Conservation (phyloP, 2,329 filamentous ascomycete species). For the Fusarium agapanthi region DNA sequence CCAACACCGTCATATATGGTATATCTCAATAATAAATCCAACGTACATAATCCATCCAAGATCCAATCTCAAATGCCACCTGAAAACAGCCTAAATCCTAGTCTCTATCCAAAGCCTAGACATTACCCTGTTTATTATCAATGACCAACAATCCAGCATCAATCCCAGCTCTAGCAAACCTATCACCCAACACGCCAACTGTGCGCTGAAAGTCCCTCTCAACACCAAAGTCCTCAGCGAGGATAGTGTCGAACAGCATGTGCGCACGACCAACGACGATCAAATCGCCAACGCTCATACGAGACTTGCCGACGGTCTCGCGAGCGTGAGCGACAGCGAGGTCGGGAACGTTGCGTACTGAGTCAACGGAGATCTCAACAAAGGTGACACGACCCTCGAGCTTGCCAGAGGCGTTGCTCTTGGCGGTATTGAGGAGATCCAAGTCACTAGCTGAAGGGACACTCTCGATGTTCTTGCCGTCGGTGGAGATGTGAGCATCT, state of each 20-base stretch:
- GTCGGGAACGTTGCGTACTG: constrained; percentile 40
- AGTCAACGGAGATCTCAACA: constrained; percentile 34
- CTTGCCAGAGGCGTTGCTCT: constrained; percentile 22
- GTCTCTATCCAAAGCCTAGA: neutral
- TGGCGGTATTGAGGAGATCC: constrained; percentile 42
- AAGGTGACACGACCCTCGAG: constrained; percentile 36
- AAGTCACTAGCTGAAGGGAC: constrained; percentile 37
- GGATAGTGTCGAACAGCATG: constrained; percentile 12
- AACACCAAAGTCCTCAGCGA: constrained; percentile 33
- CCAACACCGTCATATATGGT: neutral
- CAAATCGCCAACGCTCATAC: constrained; percentile 39
- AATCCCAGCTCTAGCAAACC: constrained; percentile 39
- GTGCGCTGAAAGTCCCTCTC: constrained; percentile 41
- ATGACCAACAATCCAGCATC: constrained; percentile 45
- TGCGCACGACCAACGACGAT: constrained; percentile 41
- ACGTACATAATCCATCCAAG: neutral
- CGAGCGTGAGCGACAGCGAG: constrained; percentile 32
- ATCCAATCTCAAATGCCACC: neutral
- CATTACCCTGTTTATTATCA: constrained; percentile 20
- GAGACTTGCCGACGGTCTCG: constrained; percentile 35
- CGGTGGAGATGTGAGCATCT: neutral
- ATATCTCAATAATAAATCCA: neutral
- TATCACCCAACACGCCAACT: constrained; percentile 41
- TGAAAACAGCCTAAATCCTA: neutral
- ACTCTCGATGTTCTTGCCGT: constrained; percentile 6